Percentiles rank a stretch among this genome's conserved stretches.
phyloP scores from a whole-genome alignment of 2,329 filamentous ascomycete species.

The Monilinia aucupariae region DNA sequence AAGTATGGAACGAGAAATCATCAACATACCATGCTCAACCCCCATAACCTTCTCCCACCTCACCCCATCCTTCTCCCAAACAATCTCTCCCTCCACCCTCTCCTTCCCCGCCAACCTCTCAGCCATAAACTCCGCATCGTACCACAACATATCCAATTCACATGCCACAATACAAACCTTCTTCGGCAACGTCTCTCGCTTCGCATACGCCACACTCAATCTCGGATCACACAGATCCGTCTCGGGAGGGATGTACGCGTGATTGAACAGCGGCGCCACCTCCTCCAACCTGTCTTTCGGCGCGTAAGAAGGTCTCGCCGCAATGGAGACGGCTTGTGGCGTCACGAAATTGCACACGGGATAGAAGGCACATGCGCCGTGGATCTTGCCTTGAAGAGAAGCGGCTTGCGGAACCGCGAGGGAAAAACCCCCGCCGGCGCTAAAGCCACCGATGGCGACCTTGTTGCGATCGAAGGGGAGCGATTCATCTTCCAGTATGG shows the following conservation, averaged over 20 bases:
- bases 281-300: constrained; percentile 20
- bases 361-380: constrained; percentile 41
- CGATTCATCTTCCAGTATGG: constrained; percentile 39
- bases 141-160: constrained; percentile 28
- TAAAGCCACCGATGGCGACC: constrained; percentile 44
- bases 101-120: constrained; percentile 19
- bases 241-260: constrained; percentile 23
- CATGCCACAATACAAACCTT: constrained; percentile 22
- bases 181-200: constrained; percentile 20
- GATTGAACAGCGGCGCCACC: constrained; percentile 18
- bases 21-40: constrained; percentile 13
- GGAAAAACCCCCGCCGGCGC: constrained; percentile 46
- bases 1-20: neutral
- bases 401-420: constrained; percentile 40
- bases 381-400: constrained; percentile 29
- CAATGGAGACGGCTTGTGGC: constrained; percentile 29
- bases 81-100: constrained; percentile 4
- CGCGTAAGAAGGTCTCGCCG: constrained; percentile 26
- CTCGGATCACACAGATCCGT: constrained; percentile 24
- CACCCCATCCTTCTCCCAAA: constrained; percentile 11
- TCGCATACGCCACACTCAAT: constrained; percentile 21
- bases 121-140: constrained; percentile 25
- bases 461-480: constrained; percentile 42
- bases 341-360: constrained; percentile 40
- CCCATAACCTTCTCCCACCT: constrained; percentile 15